A percentile compares a stretch with the other conserved stretches of the same genome.
Evolutionary conservation across 179 eudicot species (phyloP).

Genomic region (Spinacia oleracea): DNA sequence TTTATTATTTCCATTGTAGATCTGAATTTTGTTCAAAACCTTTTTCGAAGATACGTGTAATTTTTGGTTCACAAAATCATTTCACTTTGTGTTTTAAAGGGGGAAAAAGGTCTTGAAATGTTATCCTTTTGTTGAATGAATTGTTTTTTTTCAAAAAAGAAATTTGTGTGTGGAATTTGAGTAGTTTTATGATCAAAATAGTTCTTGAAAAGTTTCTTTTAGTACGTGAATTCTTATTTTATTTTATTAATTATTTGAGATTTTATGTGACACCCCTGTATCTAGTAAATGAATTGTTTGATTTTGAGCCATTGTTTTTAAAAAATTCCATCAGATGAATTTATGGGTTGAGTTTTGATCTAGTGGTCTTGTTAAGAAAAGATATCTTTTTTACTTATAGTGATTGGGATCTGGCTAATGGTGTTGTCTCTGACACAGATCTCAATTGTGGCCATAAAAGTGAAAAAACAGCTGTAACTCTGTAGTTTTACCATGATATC

Average conservation of each 20-base stretch:
- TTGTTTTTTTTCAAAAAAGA: neutral
- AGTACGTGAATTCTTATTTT: neutral
- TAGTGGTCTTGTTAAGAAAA: no score
- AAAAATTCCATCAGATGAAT: no score
- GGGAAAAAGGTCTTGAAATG: neutral
- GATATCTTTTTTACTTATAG: no score
- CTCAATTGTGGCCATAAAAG: neutral
- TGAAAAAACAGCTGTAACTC: neutral
- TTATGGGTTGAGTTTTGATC: no score
- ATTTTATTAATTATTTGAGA: neutral
- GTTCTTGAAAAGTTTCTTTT: neutral
- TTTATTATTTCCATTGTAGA: neutral
- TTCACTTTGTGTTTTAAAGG: neutral
- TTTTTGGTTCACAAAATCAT: no score
- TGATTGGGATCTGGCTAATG: no score
- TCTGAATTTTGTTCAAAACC: neutral
- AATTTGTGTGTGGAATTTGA: neutral
- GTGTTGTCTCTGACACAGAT: no score
- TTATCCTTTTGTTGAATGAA: neutral
- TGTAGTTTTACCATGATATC: neutral
- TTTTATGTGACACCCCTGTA: neutral
- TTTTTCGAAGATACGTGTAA: no score
- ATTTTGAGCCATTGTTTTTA: no score
- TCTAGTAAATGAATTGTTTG: no score
- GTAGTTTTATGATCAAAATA: neutral